phyloP scores from a whole-genome alignment of 2,329 filamentous ascomycete species.

The Sporothrix brasiliensis region DNA sequence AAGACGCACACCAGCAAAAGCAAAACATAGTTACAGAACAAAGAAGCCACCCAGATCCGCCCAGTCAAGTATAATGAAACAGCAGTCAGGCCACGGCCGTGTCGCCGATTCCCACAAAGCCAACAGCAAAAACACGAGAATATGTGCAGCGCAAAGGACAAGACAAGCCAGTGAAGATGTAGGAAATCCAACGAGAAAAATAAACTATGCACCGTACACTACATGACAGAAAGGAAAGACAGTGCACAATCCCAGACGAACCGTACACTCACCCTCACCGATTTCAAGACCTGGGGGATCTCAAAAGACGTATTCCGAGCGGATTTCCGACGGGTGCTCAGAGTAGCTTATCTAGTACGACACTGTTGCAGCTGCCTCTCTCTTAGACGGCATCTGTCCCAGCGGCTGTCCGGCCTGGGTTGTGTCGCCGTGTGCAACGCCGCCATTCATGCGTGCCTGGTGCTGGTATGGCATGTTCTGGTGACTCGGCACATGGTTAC shows the following conservation, averaged over 20 bases:
- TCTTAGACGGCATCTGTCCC: slow-evolving; percentile 23
- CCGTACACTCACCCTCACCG: neutral
- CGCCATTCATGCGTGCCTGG: neutral
- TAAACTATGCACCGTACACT: neutral
- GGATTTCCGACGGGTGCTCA: too few species aligned
- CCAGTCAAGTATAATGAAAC: neutral
- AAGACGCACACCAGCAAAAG: neutral
- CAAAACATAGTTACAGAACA: neutral
- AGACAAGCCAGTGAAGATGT: too few species aligned
- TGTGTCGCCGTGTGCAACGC: neutral
- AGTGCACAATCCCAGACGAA: neutral
- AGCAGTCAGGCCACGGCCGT: neutral
- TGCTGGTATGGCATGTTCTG: neutral
- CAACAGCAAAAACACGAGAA: neutral
- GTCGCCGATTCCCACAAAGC: neutral
- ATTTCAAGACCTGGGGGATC: neutral
- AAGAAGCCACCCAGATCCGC: neutral
- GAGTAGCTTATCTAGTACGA: slow-evolving; percentile 7
- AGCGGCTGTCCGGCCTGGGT: neutral
- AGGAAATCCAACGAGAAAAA: neutral
- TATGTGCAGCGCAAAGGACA: neutral
- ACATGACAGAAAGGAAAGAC: neutral
- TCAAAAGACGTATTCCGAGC: too few species aligned
- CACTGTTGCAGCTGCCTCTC: slow-evolving; percentile 15
- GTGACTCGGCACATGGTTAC: slow-evolving; percentile 1